Base-by-base conservation (phyloP, 768 basidiomycete genomes). In the Pleurotus cornucopiae region DNA sequence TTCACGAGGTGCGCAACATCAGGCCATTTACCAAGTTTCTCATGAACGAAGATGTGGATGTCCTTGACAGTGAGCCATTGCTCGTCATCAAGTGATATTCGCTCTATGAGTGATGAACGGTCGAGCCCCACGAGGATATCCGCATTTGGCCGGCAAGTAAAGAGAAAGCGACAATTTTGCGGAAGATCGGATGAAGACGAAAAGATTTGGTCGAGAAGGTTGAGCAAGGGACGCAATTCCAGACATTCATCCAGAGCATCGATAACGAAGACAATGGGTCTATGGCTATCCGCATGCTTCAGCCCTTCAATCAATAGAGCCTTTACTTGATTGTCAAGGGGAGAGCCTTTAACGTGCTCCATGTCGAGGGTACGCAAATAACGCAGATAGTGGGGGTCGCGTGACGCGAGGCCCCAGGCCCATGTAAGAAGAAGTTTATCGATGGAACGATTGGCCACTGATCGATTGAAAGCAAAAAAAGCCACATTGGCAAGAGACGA, bases 401-500 rank as follows among this genome's bases (percentile, higher is more conserved):
- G 25, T 7, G 20, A 21, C 7, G 49, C 12, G 12, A 52, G 49
- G 46, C 71, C 67, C 18, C 57, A 62, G 11, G 71, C 67, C 38
- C 74, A 65, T 0, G 73, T 74, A 26, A 60, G 61, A 56, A 74
- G 61, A 2, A 74, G 55, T n/a, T 60, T 56, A 18, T 63, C 48
- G 7, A 67, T 60, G 13, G 62, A 55, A 2, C 60, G 55, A 26
- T 63, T 46, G n/a, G 56, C 63, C 6, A 61, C 52, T 23, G 61
- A 47, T 13, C 55, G 57, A 1, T 63, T 58, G 34, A 66, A 62
- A 55, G 72, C 73, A 59, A 68, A 69, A 58, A 69, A 73, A 14
- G 62, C 70, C 30, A 30, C 30, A 7, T 30, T 2, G 69, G 66
- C 3, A 71, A 73, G 13, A 76, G 67, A 9, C 55, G 46, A 3